Conservation (phyloP, 345 rosid genomes). For the Dimocarpus longan region DNA sequence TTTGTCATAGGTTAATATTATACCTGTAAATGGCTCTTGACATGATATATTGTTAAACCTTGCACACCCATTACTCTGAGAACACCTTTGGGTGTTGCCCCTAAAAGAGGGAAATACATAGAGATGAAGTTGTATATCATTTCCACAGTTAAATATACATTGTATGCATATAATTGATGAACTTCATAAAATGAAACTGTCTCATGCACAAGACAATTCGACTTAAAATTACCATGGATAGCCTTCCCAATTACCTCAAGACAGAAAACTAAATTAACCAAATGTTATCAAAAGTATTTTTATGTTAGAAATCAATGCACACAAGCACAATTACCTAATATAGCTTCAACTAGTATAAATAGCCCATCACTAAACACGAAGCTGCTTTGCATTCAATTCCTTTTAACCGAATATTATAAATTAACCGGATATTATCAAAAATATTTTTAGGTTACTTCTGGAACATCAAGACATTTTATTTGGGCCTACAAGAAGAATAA, state of each 20-base stretch:
- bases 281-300: neutral
- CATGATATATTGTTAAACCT: conserved; percentile 96
- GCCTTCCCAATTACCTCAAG: neutral
- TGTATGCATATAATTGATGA: neutral
- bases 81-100: conserved; percentile 99
- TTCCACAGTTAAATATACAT: neutral
- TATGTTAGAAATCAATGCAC: neutral
- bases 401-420: too few species aligned
- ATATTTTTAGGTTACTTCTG: too few species aligned
- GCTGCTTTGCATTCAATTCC: too few species aligned
- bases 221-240: neutral
- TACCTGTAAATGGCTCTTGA: conserved; percentile 99
- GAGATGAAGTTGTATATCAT: neutral
- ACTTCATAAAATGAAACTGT: neutral
- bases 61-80: conserved; percentile 98
- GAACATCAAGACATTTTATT: too few species aligned
- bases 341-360: neutral
- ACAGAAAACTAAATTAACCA: neutral
- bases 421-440: too few species aligned
- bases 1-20: conserved; percentile 1
- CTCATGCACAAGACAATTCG: neutral
- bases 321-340: neutral
- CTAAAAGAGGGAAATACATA: conserved; percentile 37
- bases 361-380: neutral
- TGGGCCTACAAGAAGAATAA: too few species aligned